Evolutionary conservation across 257 asterid species (phyloP), one percentile per base, ranked within the genome.

Genomic region (Ilex aquifolium): DNA sequence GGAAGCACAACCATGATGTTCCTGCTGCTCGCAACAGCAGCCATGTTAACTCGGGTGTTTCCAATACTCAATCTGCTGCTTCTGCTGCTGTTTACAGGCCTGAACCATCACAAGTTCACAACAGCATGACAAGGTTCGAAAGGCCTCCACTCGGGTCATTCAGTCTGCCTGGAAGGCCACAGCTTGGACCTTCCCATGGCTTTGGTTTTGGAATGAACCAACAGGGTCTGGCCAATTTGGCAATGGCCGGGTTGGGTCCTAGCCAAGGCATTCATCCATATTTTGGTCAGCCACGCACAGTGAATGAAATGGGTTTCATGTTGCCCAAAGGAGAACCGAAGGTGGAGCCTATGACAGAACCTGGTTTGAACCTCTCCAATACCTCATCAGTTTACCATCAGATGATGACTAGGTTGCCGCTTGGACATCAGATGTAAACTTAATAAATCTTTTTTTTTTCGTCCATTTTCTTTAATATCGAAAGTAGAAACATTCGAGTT

Each of bases 1-100:
- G 96, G 46, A 88, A 85, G 78, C 96, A 88, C 86, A 85, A 88
- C 73, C 96, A 88, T 2, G 88, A 83, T 30, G 95, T 88, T 65
- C 96, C 96, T 13, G 82, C 83, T 17, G 88, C 96, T n/a, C 88
- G 95, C 61, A 85, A 85, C 81, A 80, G 80, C 75, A 83, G 85
- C 65, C 91, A 85, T 64, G 64, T 63, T 14, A 82, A 70, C 54
- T 68, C 85, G 4, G 82, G 69, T 42, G 59, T 48, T 62, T 12
- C 78, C 50, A 48, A 66, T 64, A 56, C 71, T 10, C 83, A 71
- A 70, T 57, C 73, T 31, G 57, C 77, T 39, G 13, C 66, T 27
- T 63, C 61, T 16, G 71, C 81, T 56, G 55, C 57, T 59, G 65
- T 70, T n/a, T 79, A 68, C 48, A 73, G 80, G 76, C 79, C 85